These are phyloP conservation scores for Haplosporangium sp. DNA, from an alignment of 371 early-diverging fungal genomes.

Conservation along the genomic window DNA sequence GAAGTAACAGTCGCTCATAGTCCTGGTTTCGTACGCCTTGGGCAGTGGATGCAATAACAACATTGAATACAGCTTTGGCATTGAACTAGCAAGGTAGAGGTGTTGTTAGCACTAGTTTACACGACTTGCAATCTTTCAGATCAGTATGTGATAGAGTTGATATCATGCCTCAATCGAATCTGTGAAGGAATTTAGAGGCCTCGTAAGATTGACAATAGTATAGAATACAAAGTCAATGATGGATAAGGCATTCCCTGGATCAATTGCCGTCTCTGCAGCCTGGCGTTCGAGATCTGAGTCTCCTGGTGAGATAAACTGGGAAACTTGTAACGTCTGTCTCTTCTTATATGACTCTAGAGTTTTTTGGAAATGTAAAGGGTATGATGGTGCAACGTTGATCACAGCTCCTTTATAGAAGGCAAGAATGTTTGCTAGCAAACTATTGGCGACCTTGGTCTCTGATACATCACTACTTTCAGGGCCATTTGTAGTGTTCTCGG, in stretches of 20 bases:
- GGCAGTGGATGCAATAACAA: slow-evolving; percentile 34
- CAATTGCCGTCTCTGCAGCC: slow-evolving; percentile 7
- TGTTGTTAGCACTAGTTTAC: background rate
- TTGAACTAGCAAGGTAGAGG: slow-evolving; percentile 18
- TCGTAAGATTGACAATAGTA: slow-evolving; percentile 19
- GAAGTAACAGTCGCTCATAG: slow-evolving; percentile 20
- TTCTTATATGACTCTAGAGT: slow-evolving; percentile 3
- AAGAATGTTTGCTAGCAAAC: slow-evolving; percentile 33
- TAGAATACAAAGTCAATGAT: slow-evolving; percentile 19
- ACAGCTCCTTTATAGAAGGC: slow-evolving; percentile 30
- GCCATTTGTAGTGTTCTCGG: background rate
- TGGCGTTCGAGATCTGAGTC: background rate
- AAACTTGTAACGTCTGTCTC: background rate
- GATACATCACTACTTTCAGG: background rate
- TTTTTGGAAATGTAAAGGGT: slow-evolving; percentile 2
- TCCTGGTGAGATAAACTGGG: slow-evolving; percentile 11
- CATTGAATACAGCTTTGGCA: slow-evolving; percentile 33
- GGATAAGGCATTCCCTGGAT: background rate
- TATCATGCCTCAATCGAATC: slow-evolving; percentile 25
- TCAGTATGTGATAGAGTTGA: background rate
- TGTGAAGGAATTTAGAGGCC: slow-evolving; percentile 13
- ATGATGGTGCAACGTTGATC: background rate
- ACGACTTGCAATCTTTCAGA: background rate
- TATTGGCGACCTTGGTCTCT: slow-evolving; percentile 9
- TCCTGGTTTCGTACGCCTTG: slow-evolving; percentile 20